Base-by-base conservation (phyloP, 2,329 filamentous ascomycete genomes). In the Pseudonectria buxi region DNA sequence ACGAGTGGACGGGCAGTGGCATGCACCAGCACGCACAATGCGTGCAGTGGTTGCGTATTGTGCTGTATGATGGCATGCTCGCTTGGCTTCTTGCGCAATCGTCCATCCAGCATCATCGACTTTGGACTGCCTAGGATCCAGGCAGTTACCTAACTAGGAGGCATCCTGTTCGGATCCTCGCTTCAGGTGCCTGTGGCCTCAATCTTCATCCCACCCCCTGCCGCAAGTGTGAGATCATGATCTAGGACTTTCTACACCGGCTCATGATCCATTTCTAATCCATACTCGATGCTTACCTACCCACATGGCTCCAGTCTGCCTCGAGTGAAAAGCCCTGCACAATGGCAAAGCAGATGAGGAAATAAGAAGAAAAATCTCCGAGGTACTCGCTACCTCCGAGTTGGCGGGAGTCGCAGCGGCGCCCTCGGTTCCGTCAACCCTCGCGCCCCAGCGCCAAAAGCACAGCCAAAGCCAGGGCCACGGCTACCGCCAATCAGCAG, bases 401-500 rank as follows among this genome's bases (percentile, higher is more conserved):
- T 53, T 48, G 50, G 50, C 50, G 48, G 50, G 42, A 49, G 34
- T 30, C 34, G 42, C 39, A 29, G 47, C 50, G 47, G 46, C 31
- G 45, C 42, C 39, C 41, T 42, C 49, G 27, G 50, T 51, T 42
- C 41, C 40, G 33, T 44, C 39, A 40, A 48, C 50, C 44, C 18
- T 22, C 18, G 18, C 42, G 42, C 39, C 44, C 14, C 29, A 31
- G 22, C 18, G 22, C 29, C 30, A 36, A 38, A 31, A 25, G 41
- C 26, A 12, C 9, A 10, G n/a, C 42, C 45, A 47, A 30, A 45
- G 43, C 46, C 42, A 46, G 42, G 41, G 41, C 39, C 34, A 35
- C 25, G 33, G 33, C 28, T 30, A 29, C 36, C 39, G 32, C 62
- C 63, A 68, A 65, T 66, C 56, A 63, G 41, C 33, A 38, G 37